Evolutionary conservation across 352 stramenopile species (phyloP).

Genomic region (Phytophthora constricta): DNA sequence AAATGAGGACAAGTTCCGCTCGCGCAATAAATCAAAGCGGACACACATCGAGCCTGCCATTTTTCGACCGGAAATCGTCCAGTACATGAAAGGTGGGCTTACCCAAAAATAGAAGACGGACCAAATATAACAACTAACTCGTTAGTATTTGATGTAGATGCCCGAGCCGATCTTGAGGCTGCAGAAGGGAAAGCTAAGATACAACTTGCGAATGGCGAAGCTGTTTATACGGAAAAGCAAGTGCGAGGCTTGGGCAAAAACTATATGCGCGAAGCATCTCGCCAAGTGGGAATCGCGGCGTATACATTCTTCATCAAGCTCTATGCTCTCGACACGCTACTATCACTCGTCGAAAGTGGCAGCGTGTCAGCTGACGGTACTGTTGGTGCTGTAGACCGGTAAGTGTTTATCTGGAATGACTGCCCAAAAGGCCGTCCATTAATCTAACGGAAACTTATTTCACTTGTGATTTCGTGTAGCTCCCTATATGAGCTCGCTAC

Average conservation of each 20-base stretch:
- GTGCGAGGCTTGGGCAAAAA: conserved; percentile 82
- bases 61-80: conserved; percentile 77
- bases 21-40: conserved; percentile 76
- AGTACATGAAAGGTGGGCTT: conserved; percentile 77
- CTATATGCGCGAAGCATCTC: conserved; percentile 79
- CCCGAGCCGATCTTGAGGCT: conserved; percentile 41
- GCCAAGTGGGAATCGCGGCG: conserved; percentile 58
- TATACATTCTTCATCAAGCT: conserved; percentile 89
- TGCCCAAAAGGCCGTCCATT: neutral
- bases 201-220: conserved; percentile 47
- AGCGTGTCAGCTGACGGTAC: conserved; percentile 35
- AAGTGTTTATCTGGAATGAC: neutral
- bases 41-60: conserved; percentile 65
- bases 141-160: conserved; percentile 33
- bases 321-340: conserved; percentile 70
- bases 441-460: neutral
- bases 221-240: conserved; percentile 81
- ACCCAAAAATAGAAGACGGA: conserved; percentile 2
- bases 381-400: conserved; percentile 46
- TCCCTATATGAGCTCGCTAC: conserved; percentile 44
- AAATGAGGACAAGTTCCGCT: conserved; percentile 90
- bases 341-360: conserved; percentile 43
- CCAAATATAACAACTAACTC: neutral
- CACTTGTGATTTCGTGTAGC: conserved; percentile 22
- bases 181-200: conserved; percentile 51